Evolutionary conservation across 2,329 filamentous ascomycete species (phyloP), one percentile per base, ranked within the genome.

Genomic region (Tolypocladium inflatum): DNA sequence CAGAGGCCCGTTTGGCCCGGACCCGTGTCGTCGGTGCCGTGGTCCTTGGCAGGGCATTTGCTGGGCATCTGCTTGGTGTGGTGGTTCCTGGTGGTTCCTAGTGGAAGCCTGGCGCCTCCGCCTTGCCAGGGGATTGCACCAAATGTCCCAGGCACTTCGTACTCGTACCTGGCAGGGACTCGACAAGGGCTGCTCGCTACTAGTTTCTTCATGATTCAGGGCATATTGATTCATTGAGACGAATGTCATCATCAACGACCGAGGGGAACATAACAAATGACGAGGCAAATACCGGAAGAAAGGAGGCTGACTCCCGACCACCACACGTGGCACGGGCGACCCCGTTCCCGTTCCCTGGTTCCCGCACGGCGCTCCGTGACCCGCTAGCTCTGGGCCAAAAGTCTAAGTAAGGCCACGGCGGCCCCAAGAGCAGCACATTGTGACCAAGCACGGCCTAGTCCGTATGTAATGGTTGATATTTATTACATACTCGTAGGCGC

Each of bases 21-120:
- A 64, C 60, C 69, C 69, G 65, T 64, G 68, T 70, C 65, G 59
- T 67, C 65, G 67, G 69, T 60, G 59, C 63, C 23, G 17, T 54
- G 7, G 4, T 41, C 26, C 26, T 39, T 45, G 54, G 37, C 42
- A 33, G 45, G 54, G 30, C 19, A 33, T 45, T 60, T 55, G 10
- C 13, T 15, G 39, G 53, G 30, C 19, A 33, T 50, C 59, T 55
- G 56, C 52, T 53, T 30, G 26, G 26, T 30, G 26, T 30, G n/a
- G n/a, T n/a, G n/a, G n/a, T n/a, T n/a, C n/a, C n/a, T n/a, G n/a
- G 54, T 55, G 43, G 26, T 43, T 53, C 33, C 55, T 23, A 57
- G 9, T 37, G 37, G 37, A 56, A 38, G 7, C 19, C 17, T n/a
- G 39, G n/a, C 21, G 42, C 43, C 43, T 48, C 43, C 15, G 15